Base-by-base conservation (phyloP, 1,284 basidiomycete species). In the Ustilago lituana region DNA sequence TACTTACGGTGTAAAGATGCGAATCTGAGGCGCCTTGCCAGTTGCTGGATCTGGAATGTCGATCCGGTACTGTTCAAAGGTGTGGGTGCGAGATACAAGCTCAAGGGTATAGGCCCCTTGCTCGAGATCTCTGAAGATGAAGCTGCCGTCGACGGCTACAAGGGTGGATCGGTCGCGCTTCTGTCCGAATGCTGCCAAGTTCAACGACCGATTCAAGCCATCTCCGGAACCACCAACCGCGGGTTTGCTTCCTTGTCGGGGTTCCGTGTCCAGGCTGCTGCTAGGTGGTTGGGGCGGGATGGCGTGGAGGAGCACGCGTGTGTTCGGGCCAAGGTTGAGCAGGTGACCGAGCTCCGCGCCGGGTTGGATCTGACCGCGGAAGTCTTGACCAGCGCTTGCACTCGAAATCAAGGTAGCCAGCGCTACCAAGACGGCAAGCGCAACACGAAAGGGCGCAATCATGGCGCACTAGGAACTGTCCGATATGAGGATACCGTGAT, bases 341-440 rank as follows among this genome's bases (percentile, higher is more conserved):
- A 71, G 14, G 24, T 74, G 55, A n/a, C 32, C 33, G 1, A 74
- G 57, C 29, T 64, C 62, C 7, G 60, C 68, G 31, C 66, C 66
- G 19, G 68, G 56, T 22, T 63, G 57, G 26, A 74, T 55, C 52
- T 74, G 72, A 14, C 68, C 68, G n/a, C 72, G 58, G 11, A 74
- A 47, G 54, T 67, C 69, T 45, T 63, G 56, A 19, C 60, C 45
- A 11, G 61, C 61, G 12, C 27, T 41, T 1, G 35, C 50, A 1
- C 40, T 26, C 15, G 41, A 51, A 12, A 54, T 22, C 17, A 65
- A 33, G 20, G 51, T 50, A 36, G 45, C 20, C 45, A 57, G 37
- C 32, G 51, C 55, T 46, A 49, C 45, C 47, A 65, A 32, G 22
- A 53, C 29, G 10, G 46, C 31, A 24, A 23, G 11, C 17, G 14